phyloP scores from a whole-genome alignment of 441 rosid genomes.

The Macaranga tanarius region DNA sequence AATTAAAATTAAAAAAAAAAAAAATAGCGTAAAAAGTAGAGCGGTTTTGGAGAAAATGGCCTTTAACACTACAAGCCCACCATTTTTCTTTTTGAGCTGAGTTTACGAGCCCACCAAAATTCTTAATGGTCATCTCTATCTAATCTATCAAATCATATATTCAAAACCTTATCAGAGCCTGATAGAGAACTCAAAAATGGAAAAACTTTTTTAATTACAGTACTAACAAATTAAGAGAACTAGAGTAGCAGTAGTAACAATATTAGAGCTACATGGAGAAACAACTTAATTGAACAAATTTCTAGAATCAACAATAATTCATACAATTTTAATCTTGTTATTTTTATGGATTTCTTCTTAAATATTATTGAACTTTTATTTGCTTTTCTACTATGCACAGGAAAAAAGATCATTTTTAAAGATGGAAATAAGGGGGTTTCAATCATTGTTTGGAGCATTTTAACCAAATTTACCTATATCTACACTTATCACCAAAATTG shows the following conservation, averaged over 20 bases:
- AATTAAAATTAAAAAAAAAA: no score
- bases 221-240: background rate
- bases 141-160: conserved; percentile 42
- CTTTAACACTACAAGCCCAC: no score
- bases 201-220: conserved; percentile 25
- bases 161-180: conserved; percentile 43
- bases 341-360: conserved; percentile 51
- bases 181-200: conserved; percentile 56
- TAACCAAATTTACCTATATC: no score
- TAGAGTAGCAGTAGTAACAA: background rate
- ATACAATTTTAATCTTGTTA: conserved; percentile 36
- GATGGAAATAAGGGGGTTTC: conserved; percentile 42
- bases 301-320: conserved; percentile 50
- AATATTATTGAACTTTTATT: conserved; percentile 59
- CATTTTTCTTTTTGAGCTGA: no score
- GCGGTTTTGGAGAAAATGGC: no score
- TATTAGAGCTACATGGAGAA: conserved; percentile 46
- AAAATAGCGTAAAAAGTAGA: no score
- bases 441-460: no score
- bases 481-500: no score
- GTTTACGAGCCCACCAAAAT: conserved; percentile 5
- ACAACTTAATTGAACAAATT: conserved; percentile 24
- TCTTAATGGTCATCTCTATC: conserved; percentile 25
- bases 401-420: background rate
- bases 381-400: conserved; percentile 40